These are phyloP conservation scores for Collybia sordida DNA, from an alignment of 768 basidiomycete genomes.

Conservation along the genomic window DNA sequence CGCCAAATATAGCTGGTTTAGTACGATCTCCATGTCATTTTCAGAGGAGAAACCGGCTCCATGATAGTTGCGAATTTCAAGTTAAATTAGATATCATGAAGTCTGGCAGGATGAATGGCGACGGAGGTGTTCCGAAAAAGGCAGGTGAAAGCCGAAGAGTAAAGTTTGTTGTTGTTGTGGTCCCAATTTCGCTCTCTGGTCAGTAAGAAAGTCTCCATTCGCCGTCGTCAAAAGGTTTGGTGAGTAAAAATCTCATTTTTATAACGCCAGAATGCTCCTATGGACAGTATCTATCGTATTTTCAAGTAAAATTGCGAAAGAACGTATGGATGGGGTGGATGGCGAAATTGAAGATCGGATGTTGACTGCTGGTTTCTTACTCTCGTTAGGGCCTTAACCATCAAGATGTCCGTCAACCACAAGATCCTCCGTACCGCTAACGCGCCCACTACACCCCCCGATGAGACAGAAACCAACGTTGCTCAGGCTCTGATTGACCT, in stretches of 20 bases:
- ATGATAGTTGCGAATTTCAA: too few species aligned
- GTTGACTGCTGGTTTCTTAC: slow-evolving; percentile 42
- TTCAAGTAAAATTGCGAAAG: slow-evolving; percentile 19
- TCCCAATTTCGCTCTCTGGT: slow-evolving; percentile 21
- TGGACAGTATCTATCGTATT: slow-evolving; percentile 19
- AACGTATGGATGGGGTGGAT: slow-evolving; percentile 50
- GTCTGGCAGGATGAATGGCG: not conserved
- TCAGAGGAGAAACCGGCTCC: too few species aligned
- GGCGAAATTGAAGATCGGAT: slow-evolving; percentile 35
- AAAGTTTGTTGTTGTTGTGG: slow-evolving; percentile 32
- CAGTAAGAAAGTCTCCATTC: slow-evolving; percentile 33
- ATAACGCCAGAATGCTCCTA: slow-evolving; percentile 20
- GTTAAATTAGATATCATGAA: too few species aligned
- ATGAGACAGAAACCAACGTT: slow-evolving; percentile 88
- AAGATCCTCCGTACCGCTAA: slow-evolving; percentile 98
- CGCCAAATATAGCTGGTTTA: too few species aligned
- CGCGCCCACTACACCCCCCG: slow-evolving; percentile 84
- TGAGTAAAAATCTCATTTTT: slow-evolving; percentile 50
- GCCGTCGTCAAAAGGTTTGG: slow-evolving; percentile 65
- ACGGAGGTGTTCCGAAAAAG: slow-evolving; percentile 17
- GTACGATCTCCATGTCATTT: too few species aligned
- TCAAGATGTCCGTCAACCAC: slow-evolving; percentile 72
- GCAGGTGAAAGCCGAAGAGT: slow-evolving; percentile 6
- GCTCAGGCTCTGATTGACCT: slow-evolving; percentile 97
- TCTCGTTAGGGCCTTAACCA: slow-evolving; percentile 30